phyloP scores from a whole-genome alignment of 495 filamentous ascomycete species.

The Lentithecium fluviatile region DNA sequence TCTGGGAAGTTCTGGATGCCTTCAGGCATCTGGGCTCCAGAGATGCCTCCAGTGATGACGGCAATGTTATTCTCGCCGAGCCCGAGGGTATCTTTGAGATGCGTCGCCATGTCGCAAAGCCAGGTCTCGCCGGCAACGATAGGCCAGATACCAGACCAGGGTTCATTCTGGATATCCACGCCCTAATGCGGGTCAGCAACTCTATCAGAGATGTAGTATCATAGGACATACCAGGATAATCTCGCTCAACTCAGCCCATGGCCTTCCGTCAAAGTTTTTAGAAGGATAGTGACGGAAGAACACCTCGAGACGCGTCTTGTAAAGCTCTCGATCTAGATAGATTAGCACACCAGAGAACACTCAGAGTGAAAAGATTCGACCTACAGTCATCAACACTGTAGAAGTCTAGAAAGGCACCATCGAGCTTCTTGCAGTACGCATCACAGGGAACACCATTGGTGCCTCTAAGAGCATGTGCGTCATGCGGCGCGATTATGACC shows the following conservation, averaged over 20 bases:
- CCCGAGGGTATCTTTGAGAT: constrained; percentile 30
- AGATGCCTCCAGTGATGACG: constrained; percentile 34
- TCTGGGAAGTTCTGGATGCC: constrained; percentile 30
- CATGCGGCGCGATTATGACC: constrained; percentile 35
- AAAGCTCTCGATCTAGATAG: constrained; percentile 17
- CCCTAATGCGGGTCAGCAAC: constrained; percentile 17
- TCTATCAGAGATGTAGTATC: background rate
- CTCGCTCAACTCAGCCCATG: constrained; percentile 26
- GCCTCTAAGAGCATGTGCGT: constrained; percentile 30
- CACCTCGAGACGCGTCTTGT: constrained; percentile 24
- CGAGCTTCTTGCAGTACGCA: constrained; percentile 27
- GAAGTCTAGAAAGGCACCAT: constrained; percentile 32
- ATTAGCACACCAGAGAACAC: no score
- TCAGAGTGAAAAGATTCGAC: background rate
- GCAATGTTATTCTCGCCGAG: constrained; percentile 31
- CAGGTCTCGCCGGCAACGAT: constrained; percentile 30
- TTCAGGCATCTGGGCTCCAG: constrained; percentile 11
- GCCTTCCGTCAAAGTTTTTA: constrained; percentile 28
- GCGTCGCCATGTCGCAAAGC: constrained; percentile 32
- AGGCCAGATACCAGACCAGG: constrained; percentile 29
- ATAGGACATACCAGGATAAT: constrained; percentile 30
- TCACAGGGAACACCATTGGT: constrained; percentile 28
- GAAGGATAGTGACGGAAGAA: constrained; percentile 31
- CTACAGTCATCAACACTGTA: constrained; percentile 26
- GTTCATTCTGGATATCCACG: constrained; percentile 35